Evolutionary conservation across 2,329 filamentous ascomycete species (phyloP).

Genomic region (Fusarium secorum): DNA sequence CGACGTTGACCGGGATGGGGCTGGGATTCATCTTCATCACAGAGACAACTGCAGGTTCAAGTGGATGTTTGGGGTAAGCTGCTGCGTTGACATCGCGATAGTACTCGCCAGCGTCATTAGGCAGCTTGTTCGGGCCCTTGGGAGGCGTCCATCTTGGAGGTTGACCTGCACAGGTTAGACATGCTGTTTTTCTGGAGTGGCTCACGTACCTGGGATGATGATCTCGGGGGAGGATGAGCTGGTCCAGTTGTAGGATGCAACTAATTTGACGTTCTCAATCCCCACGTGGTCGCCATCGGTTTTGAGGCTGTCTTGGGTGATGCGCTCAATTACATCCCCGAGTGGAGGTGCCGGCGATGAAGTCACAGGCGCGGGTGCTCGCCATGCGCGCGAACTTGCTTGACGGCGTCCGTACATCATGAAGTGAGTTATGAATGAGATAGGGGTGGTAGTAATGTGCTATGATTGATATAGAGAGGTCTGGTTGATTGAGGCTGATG

Average conservation of each 20-base stretch:
- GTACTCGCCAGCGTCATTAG: conserved; percentile 55
- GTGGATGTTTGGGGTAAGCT: conserved; percentile 56
- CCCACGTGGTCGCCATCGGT: background rate
- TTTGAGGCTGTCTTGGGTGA: conserved; percentile 15
- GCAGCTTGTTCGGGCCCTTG: background rate
- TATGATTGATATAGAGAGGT: fast-evolving
- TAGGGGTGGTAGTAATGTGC: fast-evolving
- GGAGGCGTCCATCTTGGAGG: conserved; percentile 38
- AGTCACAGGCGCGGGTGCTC: background rate
- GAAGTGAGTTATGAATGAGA: background rate
- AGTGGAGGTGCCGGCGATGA: conserved; percentile 29
- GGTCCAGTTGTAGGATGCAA: conserved; percentile 62
- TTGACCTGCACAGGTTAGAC: conserved; percentile 28
- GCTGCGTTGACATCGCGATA: conserved; percentile 64
- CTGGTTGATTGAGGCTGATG: background rate
- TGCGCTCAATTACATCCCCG: conserved; percentile 35
- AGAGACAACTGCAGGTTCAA: conserved; percentile 58
- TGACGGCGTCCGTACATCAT: background rate
- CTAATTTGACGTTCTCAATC: conserved; percentile 50
- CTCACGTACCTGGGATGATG: conserved; percentile 50
- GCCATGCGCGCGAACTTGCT: background rate
- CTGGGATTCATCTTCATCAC: conserved; percentile 43
- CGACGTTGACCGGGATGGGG: conserved; percentile 58
- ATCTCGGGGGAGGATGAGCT: conserved; percentile 52
- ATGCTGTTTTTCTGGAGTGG: fast-evolving